Conservation (phyloP, 2,329 filamentous ascomycete species). For the Aspergillus viridinutans region DNA sequence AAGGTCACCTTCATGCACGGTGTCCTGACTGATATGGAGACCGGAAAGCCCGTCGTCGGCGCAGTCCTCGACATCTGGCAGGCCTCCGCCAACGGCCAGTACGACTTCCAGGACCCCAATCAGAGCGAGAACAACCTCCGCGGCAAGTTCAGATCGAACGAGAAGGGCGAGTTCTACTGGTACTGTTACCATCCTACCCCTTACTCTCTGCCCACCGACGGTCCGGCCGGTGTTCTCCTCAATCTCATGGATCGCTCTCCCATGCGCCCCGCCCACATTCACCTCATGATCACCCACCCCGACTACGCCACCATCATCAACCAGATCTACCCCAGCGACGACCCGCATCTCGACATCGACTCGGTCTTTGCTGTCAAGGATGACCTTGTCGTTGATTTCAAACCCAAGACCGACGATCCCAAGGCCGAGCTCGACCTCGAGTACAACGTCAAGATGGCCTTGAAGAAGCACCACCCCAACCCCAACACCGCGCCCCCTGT, state of each 20-base stretch:
- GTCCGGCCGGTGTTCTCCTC: conserved; percentile 52
- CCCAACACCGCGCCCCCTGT: conserved; percentile 36
- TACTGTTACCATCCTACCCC: conserved; percentile 74
- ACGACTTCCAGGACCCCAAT: conserved; percentile 71
- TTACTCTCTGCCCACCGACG: conserved; percentile 66
- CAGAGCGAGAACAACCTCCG: conserved; percentile 70
- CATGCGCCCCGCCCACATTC: conserved; percentile 60
- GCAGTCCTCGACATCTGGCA: conserved; percentile 78
- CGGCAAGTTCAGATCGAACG: conserved; percentile 69
- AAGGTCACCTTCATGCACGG: conserved; percentile 66
- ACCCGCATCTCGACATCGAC: conserved; percentile 55
- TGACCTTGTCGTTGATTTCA: conserved; percentile 56
- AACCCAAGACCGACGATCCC: conserved; percentile 47
- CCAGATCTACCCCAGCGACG: conserved; percentile 57
- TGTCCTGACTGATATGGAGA: conserved; percentile 60
- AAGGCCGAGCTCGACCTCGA: conserved; percentile 57
- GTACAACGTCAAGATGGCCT: conserved; percentile 58
- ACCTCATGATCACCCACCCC: conserved; percentile 54
- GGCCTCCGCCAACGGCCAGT: conserved; percentile 69
- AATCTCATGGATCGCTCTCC: conserved; percentile 54
- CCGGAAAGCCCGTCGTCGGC: conserved; percentile 61
- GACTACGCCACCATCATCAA: conserved; percentile 55
- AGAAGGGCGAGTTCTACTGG: conserved; percentile 62
- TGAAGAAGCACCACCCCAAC: conserved; percentile 39
- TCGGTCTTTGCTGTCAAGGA: conserved; percentile 61